Evolutionary conservation across 2,329 filamentous ascomycete species (phyloP).

Genomic region (Parascedosporium putredinis): DNA sequence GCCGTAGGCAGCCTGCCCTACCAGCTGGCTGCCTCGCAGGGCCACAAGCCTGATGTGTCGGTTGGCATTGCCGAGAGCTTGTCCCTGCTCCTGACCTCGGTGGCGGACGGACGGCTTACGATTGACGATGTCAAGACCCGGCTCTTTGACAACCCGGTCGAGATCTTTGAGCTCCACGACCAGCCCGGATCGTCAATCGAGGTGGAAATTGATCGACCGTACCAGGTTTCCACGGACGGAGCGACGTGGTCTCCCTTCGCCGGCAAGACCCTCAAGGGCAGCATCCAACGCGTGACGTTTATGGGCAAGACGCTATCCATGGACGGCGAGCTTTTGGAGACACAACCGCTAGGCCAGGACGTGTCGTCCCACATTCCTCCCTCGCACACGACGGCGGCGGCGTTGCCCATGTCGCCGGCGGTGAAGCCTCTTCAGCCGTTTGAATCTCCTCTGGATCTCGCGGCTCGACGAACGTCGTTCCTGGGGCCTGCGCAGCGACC

Average conservation of each 20-base stretch:
- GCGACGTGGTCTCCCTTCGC: conserved; percentile 50
- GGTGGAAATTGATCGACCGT: conserved; percentile 64
- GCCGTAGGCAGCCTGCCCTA: conserved; percentile 70
- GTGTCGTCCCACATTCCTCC: conserved; percentile 60
- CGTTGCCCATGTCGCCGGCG: conserved; percentile 40
- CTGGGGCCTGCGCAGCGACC: conserved; percentile 11
- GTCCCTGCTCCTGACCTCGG: conserved; percentile 65
- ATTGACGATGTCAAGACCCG: conserved; percentile 62
- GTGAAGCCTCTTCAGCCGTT: conserved; percentile 29
- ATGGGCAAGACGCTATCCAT: conserved; percentile 64
- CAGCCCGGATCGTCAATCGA: conserved; percentile 64
- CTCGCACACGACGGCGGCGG: neutral
- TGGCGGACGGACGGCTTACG: conserved; percentile 61
- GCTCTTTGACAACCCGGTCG: conserved; percentile 68
- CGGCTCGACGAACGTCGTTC: conserved; percentile 21
- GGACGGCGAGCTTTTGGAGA: conserved; percentile 50
- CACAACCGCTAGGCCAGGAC: conserved; percentile 54
- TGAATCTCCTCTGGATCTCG: conserved; percentile 2
- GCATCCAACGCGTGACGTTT: conserved; percentile 67
- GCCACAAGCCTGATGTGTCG: conserved; percentile 43
- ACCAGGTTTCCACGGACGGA: conserved; percentile 41
- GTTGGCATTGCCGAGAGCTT: conserved; percentile 64
- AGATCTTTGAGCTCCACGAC: conserved; percentile 74
- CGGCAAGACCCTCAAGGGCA: conserved; percentile 56
- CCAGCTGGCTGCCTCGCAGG: conserved; percentile 52